Base-by-base conservation (phyloP, 2,329 filamentous ascomycete species). In the Coniochaeta hoffmannii region DNA sequence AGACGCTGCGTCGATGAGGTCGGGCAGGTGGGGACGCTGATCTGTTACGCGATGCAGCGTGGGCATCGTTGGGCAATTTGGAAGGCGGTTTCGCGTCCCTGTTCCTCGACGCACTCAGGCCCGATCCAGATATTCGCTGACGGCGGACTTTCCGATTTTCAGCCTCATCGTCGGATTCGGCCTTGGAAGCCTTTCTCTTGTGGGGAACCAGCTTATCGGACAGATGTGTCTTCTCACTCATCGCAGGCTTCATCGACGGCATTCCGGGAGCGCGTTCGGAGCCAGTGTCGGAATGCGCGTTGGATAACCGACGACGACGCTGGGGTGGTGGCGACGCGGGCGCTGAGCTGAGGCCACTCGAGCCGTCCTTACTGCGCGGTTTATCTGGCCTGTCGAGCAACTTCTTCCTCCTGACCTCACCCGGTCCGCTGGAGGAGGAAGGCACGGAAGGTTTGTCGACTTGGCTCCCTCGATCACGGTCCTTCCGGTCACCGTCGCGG, bases 1-100 rank as follows among this genome's bases (percentile, higher is more conserved):
- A 89, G 28, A 76, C 72, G 61, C 85, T 87, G 57, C 86, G 78
- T 54, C 84, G 79, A 65, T 89, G 86, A 28, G 71, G 66, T 61
- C 79, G 78, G 51, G 73, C 67, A 50, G 76, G 80, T 11, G 86
- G 86, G 17, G 86, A 89, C 19, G 75, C 70, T 10, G 86, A 89
- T 58, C 79, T 68, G 55, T 73, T 71, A 49, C 68, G 68, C 68
- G 64, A 19, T 64, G 57, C 55, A 15, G 17, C 19, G 58, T 70
- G 76, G 32, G 59, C 57, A 12, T 69, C 65, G 35, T 62, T 60
- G 36, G 56, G 59, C 15, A 53, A 54, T 62, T 57, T 70, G 62
- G 30, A 30, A 8, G 19, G 22, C 22, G 41, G 44, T 34, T 24
- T 34, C 31, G 52, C 12, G 24, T 56, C 28, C 54, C 50, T 58